Evolutionary conservation across 2,329 filamentous ascomycete genomes (phyloP).

Genomic region (Arthrobotrys entomopaga): DNA sequence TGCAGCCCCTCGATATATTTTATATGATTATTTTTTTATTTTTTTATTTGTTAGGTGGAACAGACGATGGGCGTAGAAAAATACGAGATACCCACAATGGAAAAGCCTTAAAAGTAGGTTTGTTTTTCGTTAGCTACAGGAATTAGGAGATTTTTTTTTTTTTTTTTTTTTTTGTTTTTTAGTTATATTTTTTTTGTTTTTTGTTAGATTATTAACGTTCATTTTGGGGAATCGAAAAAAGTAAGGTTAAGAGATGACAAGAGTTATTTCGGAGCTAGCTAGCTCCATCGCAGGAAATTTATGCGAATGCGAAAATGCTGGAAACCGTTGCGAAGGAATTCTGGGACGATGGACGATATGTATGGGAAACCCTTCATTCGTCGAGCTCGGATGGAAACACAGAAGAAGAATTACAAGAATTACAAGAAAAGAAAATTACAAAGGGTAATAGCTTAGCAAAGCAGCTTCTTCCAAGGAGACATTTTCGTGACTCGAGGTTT

Average conservation of each 20-base stretch:
- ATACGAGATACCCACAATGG: too few relatives aligned
- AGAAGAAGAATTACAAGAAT: too few relatives aligned
- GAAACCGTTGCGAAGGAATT: slow-evolving; percentile 45
- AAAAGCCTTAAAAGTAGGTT: background rate
- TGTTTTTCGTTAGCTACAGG: slow-evolving; percentile 15
- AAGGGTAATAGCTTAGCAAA: slow-evolving; percentile 2
- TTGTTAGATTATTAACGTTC: background rate
- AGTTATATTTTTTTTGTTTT: background rate
- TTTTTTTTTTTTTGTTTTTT: background rate
- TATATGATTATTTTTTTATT: too few relatives aligned
- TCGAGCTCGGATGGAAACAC: slow-evolving; percentile 25
- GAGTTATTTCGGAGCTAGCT: slow-evolving; percentile 19
- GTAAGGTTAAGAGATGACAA: slow-evolving; percentile 11
- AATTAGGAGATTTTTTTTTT: slow-evolving; percentile 5
- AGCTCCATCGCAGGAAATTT: slow-evolving; percentile 18
- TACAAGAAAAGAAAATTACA: slow-evolving; percentile 4
- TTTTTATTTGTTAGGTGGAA: too few relatives aligned
- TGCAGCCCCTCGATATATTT: too few relatives aligned
- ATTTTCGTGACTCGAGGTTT: slow-evolving; percentile 19
- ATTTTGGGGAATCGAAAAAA: background rate
- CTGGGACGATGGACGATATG: slow-evolving; percentile 42
- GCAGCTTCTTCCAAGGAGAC: slow-evolving; percentile 38
- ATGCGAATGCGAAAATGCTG: slow-evolving; percentile 29
- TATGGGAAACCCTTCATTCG: slow-evolving; percentile 42
- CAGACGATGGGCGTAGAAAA: too few relatives aligned